A percentile compares a stretch with the other conserved stretches of the same genome.
phyloP scores from a whole-genome alignment of 257 asterid genomes.

The Plantago major region DNA sequence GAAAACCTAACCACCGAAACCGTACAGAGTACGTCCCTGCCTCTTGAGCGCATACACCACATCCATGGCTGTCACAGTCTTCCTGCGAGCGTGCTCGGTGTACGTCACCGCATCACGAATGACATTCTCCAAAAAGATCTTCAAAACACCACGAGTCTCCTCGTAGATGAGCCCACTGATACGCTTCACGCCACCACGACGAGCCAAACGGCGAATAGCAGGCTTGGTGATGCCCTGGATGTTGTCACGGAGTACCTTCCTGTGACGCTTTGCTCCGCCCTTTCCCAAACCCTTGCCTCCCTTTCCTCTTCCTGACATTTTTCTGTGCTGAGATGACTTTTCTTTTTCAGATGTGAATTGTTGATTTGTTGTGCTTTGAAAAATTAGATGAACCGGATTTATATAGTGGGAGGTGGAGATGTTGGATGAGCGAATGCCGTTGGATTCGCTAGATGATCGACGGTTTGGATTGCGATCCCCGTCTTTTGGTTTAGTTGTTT shows the following conservation, averaged over 20 bases:
- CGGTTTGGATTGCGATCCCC: constrained; percentile 27
- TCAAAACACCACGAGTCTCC: constrained; percentile 53
- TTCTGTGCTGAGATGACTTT: background rate
- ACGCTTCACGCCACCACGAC: constrained; percentile 54
- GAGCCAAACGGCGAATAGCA: constrained; percentile 55
- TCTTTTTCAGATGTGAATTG: background rate
- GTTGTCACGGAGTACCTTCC: constrained; percentile 51
- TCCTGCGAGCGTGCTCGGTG: constrained; percentile 54
- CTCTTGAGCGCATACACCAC: constrained; percentile 54
- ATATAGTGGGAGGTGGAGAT: background rate
- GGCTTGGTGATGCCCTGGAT: constrained; percentile 59
- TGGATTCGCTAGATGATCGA: constrained; percentile 21
- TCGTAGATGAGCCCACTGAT: constrained; percentile 50
- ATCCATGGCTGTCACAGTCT: constrained; percentile 59
- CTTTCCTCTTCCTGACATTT: constrained; percentile 55
- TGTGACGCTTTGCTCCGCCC: constrained; percentile 56
- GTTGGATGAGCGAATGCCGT: constrained; percentile 18
- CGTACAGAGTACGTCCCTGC: constrained; percentile 53
- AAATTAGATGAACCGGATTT: background rate
- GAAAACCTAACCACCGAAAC: constrained; percentile 39
- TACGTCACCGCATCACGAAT: constrained; percentile 53
- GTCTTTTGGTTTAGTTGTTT: background rate
- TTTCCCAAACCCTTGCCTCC: constrained; percentile 60
- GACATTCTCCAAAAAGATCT: constrained; percentile 48
- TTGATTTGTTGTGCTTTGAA: background rate